Conservation (phyloP, 306 rosid genomes). For the Vicia villosa region DNA sequence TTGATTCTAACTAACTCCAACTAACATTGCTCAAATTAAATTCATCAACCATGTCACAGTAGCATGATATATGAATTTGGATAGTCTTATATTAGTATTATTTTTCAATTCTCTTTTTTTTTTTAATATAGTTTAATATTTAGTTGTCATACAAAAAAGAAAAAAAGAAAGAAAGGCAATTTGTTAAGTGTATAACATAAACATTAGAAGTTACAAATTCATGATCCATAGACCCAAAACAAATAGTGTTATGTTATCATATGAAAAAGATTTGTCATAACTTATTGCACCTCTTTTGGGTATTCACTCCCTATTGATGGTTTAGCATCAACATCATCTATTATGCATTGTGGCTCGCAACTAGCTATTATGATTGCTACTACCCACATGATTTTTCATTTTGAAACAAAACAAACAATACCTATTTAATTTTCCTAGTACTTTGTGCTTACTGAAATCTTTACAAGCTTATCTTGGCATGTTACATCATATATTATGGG, state of each 20-base stretch:
- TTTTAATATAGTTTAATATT: too few relatives aligned
- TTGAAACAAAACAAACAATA: background rate
- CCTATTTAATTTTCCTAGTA: background rate
- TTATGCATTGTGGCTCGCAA: conserved; percentile 35
- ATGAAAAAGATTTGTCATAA: background rate
- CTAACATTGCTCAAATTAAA: too few relatives aligned
- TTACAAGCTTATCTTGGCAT: background rate
- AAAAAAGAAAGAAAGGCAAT: too few relatives aligned
- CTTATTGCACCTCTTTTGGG: background rate
- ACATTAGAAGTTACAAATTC: too few relatives aligned
- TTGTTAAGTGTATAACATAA: too few relatives aligned
- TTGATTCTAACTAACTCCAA: too few relatives aligned
- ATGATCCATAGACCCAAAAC: too few relatives aligned
- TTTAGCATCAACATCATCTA: conserved; percentile 41
- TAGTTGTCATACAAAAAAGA: too few relatives aligned
- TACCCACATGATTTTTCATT: background rate
- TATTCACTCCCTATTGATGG: conserved; percentile 4
- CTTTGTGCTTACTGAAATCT: background rate
- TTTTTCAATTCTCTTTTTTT: too few relatives aligned
- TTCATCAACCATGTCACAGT: too few relatives aligned
- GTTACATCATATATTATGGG: background rate
- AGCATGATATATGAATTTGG: too few relatives aligned
- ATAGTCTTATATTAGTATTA: too few relatives aligned
- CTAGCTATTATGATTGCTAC: conserved; percentile 32
- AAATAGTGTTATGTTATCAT: background rate